Evolutionary conservation across 2,329 filamentous ascomycete genomes (phyloP), one percentile per base, ranked within the genome.

Genomic region (Ambrosiella cleistominuta): DNA sequence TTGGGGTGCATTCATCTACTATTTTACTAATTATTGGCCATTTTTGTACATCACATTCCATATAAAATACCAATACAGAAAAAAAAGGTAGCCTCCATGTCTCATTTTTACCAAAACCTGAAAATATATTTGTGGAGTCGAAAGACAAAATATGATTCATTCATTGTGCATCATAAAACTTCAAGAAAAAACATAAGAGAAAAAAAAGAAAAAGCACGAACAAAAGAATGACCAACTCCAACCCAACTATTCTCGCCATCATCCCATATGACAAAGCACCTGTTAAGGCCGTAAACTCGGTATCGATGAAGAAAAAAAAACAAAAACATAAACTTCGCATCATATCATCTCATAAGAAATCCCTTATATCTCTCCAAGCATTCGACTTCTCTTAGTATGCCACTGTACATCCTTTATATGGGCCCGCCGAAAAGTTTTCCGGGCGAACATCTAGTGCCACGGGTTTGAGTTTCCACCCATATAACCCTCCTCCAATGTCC

Each of bases 401-500:
- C 27, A 27, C 27, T 27, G 27, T 27, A 27, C 27, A 27, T 27
- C 27, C 27, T 27, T 27, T 27, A 27, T 27, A 27, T 27, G 27
- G 27, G 27, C 27, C 39, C 39, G 39, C 39, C 39, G 11, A 42
- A 42, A 11, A 42, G 39, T n/a, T 12, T 42, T n/a, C n/a, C 39
- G 47, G 7, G 27, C 2, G 8, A 11, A 36, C 27, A 15, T 53
- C 40, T 57, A 36, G 27, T 51, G 52, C 57, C 57, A 59, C 49
- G 54, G 39, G 27, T 58, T 61, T 13, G 57, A 40, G 35, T 56
- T 57, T 57, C 72, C 75, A 47, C 76, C 78, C 80, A 89, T 86
- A 67, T 89, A 96, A 1, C 89, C 88, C 70, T 97, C 91, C 69
- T 95, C 91, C 58, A 97, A 74, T 1, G 90, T 96, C 40, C 93